Percentiles rank a stretch among this genome's conserved stretches.
Conservation (phyloP, 805 yeast species). For the Sporopachydermia lactativora region DNA sequence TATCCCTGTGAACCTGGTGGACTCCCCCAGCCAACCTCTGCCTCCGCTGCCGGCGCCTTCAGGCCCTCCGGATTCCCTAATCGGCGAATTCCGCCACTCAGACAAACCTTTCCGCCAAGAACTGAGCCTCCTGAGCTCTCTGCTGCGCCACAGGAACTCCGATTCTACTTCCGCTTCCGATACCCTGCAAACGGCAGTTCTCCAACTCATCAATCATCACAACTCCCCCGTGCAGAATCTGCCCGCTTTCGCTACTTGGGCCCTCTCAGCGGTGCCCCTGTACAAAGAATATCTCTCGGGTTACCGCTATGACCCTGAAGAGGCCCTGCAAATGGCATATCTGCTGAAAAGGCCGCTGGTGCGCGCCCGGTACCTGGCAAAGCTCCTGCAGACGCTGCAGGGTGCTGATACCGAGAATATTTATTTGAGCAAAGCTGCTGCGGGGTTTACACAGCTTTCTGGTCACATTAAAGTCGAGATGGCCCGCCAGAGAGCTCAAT, state of each 20-base stretch:
- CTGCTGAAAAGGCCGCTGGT: constrained; percentile 13
- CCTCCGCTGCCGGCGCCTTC: no score
- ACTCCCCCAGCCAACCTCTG: no score
- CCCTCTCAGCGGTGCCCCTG: constrained; percentile 10
- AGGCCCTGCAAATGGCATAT: constrained; percentile 9
- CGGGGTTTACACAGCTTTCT: background rate
- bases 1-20: no score
- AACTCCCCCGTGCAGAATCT: background rate
- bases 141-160: no score
- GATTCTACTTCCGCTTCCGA: no score
- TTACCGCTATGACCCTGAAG: constrained; percentile 10
- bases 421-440: background rate
- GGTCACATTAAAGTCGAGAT: background rate
- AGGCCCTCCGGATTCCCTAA: no score
- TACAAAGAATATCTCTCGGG: constrained; percentile 9
- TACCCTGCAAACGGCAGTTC: no score
- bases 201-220: no score
- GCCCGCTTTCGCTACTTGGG: background rate
- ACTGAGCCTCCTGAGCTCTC: no score
- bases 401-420: background rate
- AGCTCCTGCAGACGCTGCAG: constrained; percentile 8
- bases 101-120: no score
- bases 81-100: no score
- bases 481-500: background rate
- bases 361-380: constrained; percentile 12